These are phyloP conservation scores for Fusarium sarcochroum DNA, from an alignment of 2,329 filamentous ascomycete species.

Conservation along the genomic window DNA sequence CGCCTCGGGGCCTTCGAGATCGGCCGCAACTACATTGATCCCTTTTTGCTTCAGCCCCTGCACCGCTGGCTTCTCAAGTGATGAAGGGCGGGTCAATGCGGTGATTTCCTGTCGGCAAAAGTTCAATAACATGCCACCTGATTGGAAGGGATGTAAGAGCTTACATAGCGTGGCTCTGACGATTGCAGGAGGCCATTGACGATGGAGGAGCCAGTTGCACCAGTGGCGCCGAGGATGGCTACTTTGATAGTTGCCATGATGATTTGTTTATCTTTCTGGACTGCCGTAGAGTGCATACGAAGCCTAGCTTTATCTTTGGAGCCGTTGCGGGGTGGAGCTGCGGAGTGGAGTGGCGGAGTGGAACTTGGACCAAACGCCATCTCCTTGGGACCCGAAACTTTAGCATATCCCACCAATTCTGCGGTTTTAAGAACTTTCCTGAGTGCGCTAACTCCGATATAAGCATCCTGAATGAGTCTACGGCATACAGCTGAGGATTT, in stretches of 20 bases:
- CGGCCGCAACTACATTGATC: conserved; percentile 58
- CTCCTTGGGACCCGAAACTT: no score
- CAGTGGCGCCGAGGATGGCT: conserved; percentile 58
- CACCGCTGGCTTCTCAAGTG: conserved; percentile 62
- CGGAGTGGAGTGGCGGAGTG: no score
- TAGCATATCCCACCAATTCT: no score
- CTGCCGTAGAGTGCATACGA: no score
- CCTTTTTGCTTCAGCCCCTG: conserved; percentile 57
- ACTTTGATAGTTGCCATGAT: conserved; percentile 38
- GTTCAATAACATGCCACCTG: conserved; percentile 38
- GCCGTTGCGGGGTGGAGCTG: no score
- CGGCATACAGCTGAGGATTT: no score
- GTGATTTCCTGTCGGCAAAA: conserved; percentile 57
- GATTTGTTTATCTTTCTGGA: no score
- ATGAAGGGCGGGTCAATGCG: conserved; percentile 62
- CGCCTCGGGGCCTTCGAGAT: conserved; percentile 59
- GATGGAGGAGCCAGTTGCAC: conserved; percentile 58
- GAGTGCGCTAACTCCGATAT: no score
- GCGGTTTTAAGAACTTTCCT: no score
- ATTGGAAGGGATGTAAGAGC: background rate
- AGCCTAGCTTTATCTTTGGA: no score
- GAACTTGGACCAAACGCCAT: no score
- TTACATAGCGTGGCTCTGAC: conserved; percentile 47
- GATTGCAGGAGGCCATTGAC: conserved; percentile 55
- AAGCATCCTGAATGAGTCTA: no score